Evolutionary conservation across 345 rosid genomes (phyloP).

Genomic region (Jatropha curcas): DNA sequence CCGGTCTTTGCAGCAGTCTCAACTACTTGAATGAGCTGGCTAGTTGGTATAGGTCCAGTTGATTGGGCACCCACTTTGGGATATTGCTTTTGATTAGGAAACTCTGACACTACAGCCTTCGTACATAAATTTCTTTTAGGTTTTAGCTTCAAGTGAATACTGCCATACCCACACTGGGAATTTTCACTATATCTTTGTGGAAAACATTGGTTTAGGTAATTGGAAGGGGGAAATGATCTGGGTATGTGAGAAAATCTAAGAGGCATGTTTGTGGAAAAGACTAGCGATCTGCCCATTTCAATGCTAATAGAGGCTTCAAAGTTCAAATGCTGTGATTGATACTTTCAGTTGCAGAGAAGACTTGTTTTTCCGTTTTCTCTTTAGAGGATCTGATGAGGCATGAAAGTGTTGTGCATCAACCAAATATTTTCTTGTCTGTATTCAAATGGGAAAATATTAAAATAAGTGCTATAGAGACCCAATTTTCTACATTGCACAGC

Average conservation of each 20-base stretch:
- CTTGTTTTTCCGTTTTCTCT: no score
- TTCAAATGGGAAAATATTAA: no score
- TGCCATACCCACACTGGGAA: conserved; percentile 30
- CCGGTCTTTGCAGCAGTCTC: conserved; percentile 86
- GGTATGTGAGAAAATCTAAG: conserved; percentile 38
- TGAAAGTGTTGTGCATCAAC: no score
- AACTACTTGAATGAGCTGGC: conserved; percentile 68
- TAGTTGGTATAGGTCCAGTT: conserved; percentile 65
- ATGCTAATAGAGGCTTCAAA: neutral
- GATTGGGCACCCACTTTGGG: conserved; percentile 64
- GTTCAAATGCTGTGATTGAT: neutral
- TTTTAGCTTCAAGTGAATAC: conserved; percentile 21
- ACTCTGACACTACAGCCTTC: conserved; percentile 50
- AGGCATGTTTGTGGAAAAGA: conserved; percentile 48
- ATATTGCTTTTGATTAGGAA: conserved; percentile 43
- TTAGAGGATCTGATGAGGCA: no score
- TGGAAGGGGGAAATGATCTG: conserved; percentile 32
- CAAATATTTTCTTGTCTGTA: no score
- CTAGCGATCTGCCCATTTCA: conserved; percentile 50
- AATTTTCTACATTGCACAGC: no score
- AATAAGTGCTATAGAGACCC: no score
- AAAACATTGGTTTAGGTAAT: conserved; percentile 26
- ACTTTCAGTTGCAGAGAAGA: no score
- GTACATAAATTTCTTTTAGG: conserved; percentile 19
- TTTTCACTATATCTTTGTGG: conserved; percentile 13